A percentile compares a stretch with the other conserved stretches of the same genome.
Evolutionary conservation across 352 stramenopile species (phyloP).

Genomic region (Pythium guiyangense): DNA sequence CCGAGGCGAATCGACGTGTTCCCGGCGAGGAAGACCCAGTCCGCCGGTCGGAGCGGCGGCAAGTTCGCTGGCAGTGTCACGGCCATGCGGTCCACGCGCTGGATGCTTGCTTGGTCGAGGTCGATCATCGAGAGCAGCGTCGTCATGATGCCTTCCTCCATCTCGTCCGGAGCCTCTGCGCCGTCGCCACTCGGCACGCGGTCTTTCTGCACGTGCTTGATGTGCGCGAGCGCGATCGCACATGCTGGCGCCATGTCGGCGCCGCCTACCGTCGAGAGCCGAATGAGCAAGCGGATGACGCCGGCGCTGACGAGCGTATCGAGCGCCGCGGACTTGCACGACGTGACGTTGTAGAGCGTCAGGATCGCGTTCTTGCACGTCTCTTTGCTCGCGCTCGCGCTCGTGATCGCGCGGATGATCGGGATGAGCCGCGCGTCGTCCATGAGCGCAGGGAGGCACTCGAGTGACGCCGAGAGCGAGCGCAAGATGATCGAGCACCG

Average conservation of each 20-base stretch:
- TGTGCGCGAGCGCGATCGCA: constrained; percentile 67
- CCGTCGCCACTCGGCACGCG: constrained; percentile 15
- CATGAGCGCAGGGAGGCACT: constrained; percentile 46
- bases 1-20: constrained; percentile 34
- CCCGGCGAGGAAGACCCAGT: constrained; percentile 55
- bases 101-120: constrained; percentile 55
- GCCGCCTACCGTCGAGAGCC: constrained; percentile 38
- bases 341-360: constrained; percentile 72
- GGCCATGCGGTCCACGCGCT: constrained; percentile 64
- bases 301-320: constrained; percentile 43
- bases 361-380: constrained; percentile 57
- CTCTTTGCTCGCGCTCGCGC: constrained; percentile 25
- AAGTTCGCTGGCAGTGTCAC: constrained; percentile 41
- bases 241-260: constrained; percentile 63
- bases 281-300: constrained; percentile 61
- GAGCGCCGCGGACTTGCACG: constrained; percentile 36
- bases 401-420: constrained; percentile 39
- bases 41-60: constrained; percentile 28
- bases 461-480: constrained; percentile 47
- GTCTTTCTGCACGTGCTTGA: constrained; percentile 71
- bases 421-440: constrained; percentile 48
- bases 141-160: constrained; percentile 64
- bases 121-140: constrained; percentile 81
- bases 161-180: constrained; percentile 37
- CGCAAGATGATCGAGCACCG: constrained; percentile 69